Evolutionary conservation across 148 eudicot genomes (phyloP).

Genomic region (Chenopodium berlandieri): DNA sequence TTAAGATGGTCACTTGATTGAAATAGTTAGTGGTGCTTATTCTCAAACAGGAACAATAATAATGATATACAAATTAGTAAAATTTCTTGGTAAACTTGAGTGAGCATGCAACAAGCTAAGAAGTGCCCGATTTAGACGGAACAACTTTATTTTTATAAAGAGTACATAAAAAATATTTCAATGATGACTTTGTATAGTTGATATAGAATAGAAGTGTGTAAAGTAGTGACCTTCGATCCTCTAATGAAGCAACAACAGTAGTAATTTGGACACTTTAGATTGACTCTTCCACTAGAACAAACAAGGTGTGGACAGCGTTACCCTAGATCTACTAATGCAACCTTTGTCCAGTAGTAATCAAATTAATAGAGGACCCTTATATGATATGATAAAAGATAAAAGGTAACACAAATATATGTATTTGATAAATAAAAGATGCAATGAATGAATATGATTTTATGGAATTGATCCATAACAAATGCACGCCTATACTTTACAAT

Average conservation of each 20-base stretch:
- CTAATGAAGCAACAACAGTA: background rate
- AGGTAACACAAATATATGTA: background rate
- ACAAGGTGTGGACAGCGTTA: background rate
- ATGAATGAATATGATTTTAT: slow-evolving; percentile 4
- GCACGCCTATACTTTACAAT: slow-evolving; percentile 5
- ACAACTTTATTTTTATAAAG: too few species aligned
- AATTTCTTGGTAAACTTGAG: too few species aligned
- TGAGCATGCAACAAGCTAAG: too few species aligned
- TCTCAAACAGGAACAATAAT: too few species aligned
- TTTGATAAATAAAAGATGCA: background rate
- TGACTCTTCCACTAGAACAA: background rate
- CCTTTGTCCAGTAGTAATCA: background rate
- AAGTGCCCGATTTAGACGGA: background rate
- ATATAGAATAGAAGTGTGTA: background rate
- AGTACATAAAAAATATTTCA: too few species aligned
- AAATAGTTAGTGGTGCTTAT: too few species aligned
- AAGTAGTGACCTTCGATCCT: background rate
- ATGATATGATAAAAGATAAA: background rate
- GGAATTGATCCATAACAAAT: background rate
- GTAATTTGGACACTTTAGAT: background rate
- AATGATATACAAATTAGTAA: too few species aligned
- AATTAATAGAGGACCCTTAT: background rate
- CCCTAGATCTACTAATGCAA: background rate
- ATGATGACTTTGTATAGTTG: background rate
- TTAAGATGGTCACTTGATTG: too few species aligned